Percentiles rank a stretch among this genome's conserved stretches.
Conservation (phyloP, 2,329 filamentous ascomycete genomes). For the Orbilia quercus region DNA sequence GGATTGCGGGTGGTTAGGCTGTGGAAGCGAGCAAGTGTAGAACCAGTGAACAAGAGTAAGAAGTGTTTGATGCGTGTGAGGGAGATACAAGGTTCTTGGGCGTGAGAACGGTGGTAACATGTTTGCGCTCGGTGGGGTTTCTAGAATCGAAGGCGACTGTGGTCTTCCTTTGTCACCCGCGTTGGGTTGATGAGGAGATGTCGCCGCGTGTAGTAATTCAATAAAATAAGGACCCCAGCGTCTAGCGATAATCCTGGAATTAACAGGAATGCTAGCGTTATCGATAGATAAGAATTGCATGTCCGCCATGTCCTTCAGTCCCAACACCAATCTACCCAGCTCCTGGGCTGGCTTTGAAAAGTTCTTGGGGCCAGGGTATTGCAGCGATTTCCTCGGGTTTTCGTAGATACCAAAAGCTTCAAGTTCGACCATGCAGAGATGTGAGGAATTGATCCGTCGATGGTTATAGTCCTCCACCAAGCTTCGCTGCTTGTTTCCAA, state of each 20-base stretch:
- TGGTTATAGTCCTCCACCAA: slow-evolving; percentile 99
- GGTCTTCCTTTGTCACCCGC: slow-evolving; percentile 23
- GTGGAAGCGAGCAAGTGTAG: slow-evolving; percentile 89
- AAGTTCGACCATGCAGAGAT: slow-evolving; percentile 95
- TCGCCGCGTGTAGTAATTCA: slow-evolving; percentile 77
- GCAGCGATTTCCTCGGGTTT: slow-evolving; percentile 74
- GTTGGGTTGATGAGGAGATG: slow-evolving; percentile 66
- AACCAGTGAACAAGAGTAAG: slow-evolving; percentile 91
- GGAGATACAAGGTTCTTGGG: slow-evolving; percentile 88
- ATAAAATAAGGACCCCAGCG: slow-evolving; percentile 98
- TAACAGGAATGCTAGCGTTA: slow-evolving; percentile 91
- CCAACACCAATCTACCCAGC: slow-evolving; percentile 81
- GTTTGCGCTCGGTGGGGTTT: slow-evolving; percentile 67
- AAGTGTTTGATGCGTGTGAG: slow-evolving; percentile 88
- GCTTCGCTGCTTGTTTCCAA: slow-evolving; percentile 91
- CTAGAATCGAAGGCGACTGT: slow-evolving; percentile 79
- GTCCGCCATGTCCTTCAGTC: slow-evolving; percentile 85
- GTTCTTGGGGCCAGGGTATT: slow-evolving; percentile 64
- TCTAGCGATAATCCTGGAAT: slow-evolving; percentile 85
- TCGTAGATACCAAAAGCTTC: slow-evolving; percentile 98
- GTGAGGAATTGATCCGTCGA: slow-evolving; percentile 94
- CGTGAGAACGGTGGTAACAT: slow-evolving; percentile 69
- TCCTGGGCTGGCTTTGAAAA: slow-evolving; percentile 84
- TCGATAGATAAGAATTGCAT: slow-evolving; percentile 96
- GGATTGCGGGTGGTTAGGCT: slow-evolving; percentile 79